Conservation (phyloP, 2,329 filamentous ascomycete genomes). For the Fusarium kyushuense region DNA sequence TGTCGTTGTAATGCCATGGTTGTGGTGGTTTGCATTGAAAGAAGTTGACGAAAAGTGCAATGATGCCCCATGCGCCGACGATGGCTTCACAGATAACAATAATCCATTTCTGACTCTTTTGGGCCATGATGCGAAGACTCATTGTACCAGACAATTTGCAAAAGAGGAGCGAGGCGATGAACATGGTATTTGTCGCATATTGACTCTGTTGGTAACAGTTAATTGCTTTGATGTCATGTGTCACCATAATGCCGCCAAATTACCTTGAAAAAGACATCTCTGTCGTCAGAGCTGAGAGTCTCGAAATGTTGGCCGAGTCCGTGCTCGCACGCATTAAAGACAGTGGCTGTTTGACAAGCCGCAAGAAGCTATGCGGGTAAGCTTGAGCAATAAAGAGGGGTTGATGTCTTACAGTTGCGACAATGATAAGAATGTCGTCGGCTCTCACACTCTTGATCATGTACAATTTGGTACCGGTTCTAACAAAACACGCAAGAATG, state of each 20-base stretch:
- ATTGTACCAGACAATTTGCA: constrained; percentile 48
- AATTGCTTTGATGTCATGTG: not conserved
- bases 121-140: constrained; percentile 44
- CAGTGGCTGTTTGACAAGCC: constrained; percentile 38
- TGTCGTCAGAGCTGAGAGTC: constrained; percentile 23
- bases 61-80: constrained; percentile 42
- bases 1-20: constrained; percentile 47
- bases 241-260: not conserved
- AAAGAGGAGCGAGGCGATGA: constrained; percentile 44
- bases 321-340: constrained; percentile 40
- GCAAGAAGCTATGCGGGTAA: constrained; percentile 25
- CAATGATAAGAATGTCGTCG: constrained; percentile 45
- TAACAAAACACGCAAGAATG: constrained; percentile 45
- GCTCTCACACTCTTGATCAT: constrained; percentile 48
- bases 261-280: constrained; percentile 47
- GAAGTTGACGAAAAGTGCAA: constrained; percentile 43
- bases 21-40: constrained; percentile 46
- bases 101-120: constrained; percentile 39
- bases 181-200: constrained; percentile 46
- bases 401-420: constrained; percentile 40
- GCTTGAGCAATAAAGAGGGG: not conserved
- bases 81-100: constrained; percentile 37
- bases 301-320: constrained; percentile 43
- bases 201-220: constrained; percentile 34
- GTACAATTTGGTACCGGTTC: constrained; percentile 47